phyloP scores from a whole-genome alignment of 192 early-diverging fungal genomes.

The Podila verticillata region DNA sequence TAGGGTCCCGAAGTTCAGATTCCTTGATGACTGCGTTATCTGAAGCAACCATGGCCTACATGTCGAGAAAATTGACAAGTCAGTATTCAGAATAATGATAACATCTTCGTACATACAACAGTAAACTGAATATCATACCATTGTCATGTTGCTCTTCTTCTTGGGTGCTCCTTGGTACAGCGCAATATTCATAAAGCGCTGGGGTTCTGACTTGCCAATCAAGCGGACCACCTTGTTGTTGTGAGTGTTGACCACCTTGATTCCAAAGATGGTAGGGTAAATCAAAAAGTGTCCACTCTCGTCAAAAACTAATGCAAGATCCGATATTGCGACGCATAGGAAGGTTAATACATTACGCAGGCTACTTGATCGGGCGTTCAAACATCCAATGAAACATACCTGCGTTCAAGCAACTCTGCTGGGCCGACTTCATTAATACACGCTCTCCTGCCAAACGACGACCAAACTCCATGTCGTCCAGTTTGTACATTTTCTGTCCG shows the following conservation, averaged over 20 bases:
- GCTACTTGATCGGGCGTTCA: no score
- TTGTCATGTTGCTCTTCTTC: slow-evolving; percentile 78
- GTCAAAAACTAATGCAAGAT: slow-evolving; percentile 78
- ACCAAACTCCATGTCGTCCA: slow-evolving; percentile 99
- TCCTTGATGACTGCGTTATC: slow-evolving; percentile 82
- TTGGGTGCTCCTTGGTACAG: slow-evolving; percentile 92
- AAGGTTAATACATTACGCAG: no score
- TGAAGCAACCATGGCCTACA: slow-evolving; percentile 83
- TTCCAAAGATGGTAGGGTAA: slow-evolving; percentile 93
- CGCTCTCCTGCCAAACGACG: slow-evolving; percentile 88
- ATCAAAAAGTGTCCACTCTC: slow-evolving; percentile 88
- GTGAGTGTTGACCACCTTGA: slow-evolving; percentile 91
- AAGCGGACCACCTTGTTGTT: slow-evolving; percentile 87
- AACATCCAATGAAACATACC: slow-evolving; percentile 40
- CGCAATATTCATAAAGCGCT: slow-evolving; percentile 88
- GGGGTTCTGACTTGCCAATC: slow-evolving; percentile 92
- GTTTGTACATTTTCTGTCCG: slow-evolving; percentile 74
- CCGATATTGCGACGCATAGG: no score
- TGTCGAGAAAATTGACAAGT: neutral
- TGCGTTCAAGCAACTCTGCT: slow-evolving; percentile 73
- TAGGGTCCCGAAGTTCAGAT: slow-evolving; percentile 78
- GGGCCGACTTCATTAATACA: slow-evolving; percentile 82
- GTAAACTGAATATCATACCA: slow-evolving; percentile 54
- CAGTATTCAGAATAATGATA: slow-evolving; percentile 1
- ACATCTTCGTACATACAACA: neutral